Evolutionary conservation across 306 rosid species (phyloP), one percentile per base, ranked within the genome.

Genomic region (Oxytropis ochrocephala): DNA sequence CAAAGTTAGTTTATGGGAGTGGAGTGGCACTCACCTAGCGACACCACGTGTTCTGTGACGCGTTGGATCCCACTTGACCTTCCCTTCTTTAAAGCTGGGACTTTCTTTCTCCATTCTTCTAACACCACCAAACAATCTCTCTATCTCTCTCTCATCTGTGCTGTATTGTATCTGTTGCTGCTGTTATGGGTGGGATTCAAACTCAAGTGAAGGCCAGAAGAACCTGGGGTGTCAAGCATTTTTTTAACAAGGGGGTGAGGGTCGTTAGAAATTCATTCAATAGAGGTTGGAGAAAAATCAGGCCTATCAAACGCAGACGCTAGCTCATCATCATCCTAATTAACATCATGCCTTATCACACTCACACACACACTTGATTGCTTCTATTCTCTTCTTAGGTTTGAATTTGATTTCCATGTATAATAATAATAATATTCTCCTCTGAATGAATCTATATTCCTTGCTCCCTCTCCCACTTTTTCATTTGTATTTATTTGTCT

Each of bases 201-300:
- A 33, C 61, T 8, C 82, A 86, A 73, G 78, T 89, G 90, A 89
- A 79, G 82, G 29, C 29, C 29, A 18, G 44, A 16, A 85, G 84
- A 71, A 90, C 92, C 5, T 54, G 9, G 72, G 92, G 52, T 75
- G 77, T 92, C 55, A 84, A 80, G 83, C 17, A 0, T 30, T 49
- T 89, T 1, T 57, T 92, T 29, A 77, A 69, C 70, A 92, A 80
- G 66, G 95, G 97, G 0, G 82, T 85, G 33, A 87, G 59, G 81
- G 19, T 84, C 44, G 95, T 89, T 0, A 89, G 92, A 38, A 52
- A 85, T n/a, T 77, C 97, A 11, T 87, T 87, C 88, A 92, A 80
- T 86, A 92, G 85, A 73, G 92, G 97, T 1, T 89, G 96, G 97
- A 4, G 11, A 67, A 91, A 81, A 80, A 79, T 91, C 65, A 89